Percentiles rank a stretch among this genome's conserved stretches.
phyloP scores from a whole-genome alignment of 2,329 filamentous ascomycete species.

The Fusarium lyarnte region DNA sequence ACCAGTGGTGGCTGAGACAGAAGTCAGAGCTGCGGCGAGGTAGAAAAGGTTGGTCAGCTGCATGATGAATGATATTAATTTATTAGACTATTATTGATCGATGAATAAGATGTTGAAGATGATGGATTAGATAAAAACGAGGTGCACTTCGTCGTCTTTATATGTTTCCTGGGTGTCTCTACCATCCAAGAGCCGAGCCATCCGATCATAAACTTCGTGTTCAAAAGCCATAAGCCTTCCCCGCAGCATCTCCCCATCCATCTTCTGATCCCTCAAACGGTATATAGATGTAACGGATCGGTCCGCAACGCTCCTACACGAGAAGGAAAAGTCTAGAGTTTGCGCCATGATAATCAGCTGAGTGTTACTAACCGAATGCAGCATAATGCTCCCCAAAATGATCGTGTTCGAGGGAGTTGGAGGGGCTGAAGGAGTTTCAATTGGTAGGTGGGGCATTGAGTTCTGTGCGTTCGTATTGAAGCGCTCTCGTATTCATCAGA shows the following conservation, averaged over 20 bases:
- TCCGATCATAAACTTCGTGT: not conserved
- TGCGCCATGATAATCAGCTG: not conserved
- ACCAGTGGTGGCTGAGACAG: conserved; percentile 49
- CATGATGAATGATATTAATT: conserved; percentile 47
- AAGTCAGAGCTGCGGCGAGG: conserved; percentile 48
- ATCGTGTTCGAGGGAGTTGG: not conserved
- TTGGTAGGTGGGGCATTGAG: not conserved
- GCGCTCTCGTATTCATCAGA: not conserved
- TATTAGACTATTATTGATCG: not conserved
- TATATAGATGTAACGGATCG: not conserved
- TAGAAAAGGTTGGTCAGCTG: conserved; percentile 52
- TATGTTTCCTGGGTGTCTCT: rapidly evolving
- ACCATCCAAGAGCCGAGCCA: not conserved
- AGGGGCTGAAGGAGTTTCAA: not conserved
- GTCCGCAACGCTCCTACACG: not conserved
- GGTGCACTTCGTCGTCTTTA: not conserved
- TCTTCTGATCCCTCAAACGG: not conserved
- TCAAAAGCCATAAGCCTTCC: not conserved
- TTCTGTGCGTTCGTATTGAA: not conserved
- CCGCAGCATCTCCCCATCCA: not conserved
- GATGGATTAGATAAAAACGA: rapidly evolving
- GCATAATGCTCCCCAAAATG: not conserved
- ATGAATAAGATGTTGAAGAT: not conserved
- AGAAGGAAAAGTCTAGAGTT: not conserved
- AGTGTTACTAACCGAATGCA: not conserved